These are phyloP conservation scores for Sugiyamaella japonica DNA, from an alignment of 1,139 yeast genomes.

Conservation along the genomic window DNA sequence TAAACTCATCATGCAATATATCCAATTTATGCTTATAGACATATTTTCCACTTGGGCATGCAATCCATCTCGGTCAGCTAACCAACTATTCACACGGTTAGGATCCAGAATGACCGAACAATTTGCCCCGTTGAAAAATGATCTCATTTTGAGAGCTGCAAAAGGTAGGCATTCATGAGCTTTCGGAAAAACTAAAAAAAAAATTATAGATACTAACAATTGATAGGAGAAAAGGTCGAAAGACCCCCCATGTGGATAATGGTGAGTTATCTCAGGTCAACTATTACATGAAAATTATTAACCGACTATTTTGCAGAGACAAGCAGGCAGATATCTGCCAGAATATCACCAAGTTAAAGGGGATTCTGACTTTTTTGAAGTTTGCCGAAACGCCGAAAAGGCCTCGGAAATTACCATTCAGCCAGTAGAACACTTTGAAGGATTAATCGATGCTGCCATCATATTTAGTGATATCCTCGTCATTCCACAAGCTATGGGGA, in stretches of 20 bases:
- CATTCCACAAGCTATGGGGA: constrained; percentile 98
- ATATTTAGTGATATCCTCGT: constrained; percentile 94
- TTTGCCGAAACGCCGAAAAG: constrained; percentile 89
- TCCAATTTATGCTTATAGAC: background rate
- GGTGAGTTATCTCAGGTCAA: constrained; percentile 48
- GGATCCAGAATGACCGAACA: constrained; percentile 11
- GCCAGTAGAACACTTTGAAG: constrained; percentile 87
- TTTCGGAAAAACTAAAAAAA: background rate
- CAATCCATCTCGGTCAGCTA: background rate
- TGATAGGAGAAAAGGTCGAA: constrained; percentile 70
- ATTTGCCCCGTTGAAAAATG: constrained; percentile 63
- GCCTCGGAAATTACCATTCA: constrained; percentile 95
- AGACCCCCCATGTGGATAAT: constrained; percentile 98
- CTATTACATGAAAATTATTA: background rate
- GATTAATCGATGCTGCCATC: constrained; percentile 92
- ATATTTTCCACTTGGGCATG: background rate
- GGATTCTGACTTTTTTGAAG: constrained; percentile 84
- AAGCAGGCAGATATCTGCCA: constrained; percentile 67
- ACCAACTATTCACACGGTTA: background rate
- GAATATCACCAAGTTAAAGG: constrained; percentile 92
- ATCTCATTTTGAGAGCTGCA: constrained; percentile 88
- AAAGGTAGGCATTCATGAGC: constrained; percentile 40
- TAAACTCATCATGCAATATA: background rate
- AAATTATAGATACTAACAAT: constrained; percentile 19
- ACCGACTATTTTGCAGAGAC: constrained; percentile 48